Base-by-base conservation (phyloP, 2,329 filamentous ascomycete species). In the Aspergillus unguis region DNA sequence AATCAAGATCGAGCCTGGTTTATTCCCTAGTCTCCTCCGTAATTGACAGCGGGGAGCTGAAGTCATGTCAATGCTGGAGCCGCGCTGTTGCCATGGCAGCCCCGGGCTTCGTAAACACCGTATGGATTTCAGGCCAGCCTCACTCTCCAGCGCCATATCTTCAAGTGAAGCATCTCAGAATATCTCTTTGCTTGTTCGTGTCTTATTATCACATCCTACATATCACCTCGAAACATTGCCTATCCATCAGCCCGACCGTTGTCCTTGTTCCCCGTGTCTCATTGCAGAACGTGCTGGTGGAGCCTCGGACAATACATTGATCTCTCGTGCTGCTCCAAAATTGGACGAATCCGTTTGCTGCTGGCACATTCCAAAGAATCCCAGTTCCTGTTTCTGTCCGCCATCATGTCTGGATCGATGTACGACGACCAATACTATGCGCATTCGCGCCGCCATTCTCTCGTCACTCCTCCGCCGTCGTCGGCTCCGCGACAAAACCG, bases 361-460 rank as follows among this genome's bases (percentile, higher is more conserved):
- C 44, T 53, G 53, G 50, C 59, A 53, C 61, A 54, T 61, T 55
- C 60, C 58, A 58, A 52, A 59, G 60, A 43, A 58, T 46, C 54
- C 54, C 52, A 17, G 17, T 17, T 17, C 17, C 17, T 17, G 17
- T 17, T 17, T 17, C 52, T 48, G 37, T 46, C 37, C 53, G 49
- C 49, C 58, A 65, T 48, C 52, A 71, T 71, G 68, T 63, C 63
- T 48, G 65, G 65, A 50, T 60, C 65, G 26, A 68, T 68, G 67
- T 70, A 70, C 60, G 67, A 70, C 52, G 68, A 71, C 54, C 69
- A 79, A 65, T 77, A 62, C 57, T 66, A 81, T 75, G 80, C 82
- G 69, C 78, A 80, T 63, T 75, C 82, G 57, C 78, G 79, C 62
- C 80, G 81, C 64, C 82, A 82, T 67, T 80, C 80, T 61, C 76